Evolutionary conservation across 345 rosid genomes (phyloP).

Genomic region (Eucalyptus polyanthemos): DNA sequence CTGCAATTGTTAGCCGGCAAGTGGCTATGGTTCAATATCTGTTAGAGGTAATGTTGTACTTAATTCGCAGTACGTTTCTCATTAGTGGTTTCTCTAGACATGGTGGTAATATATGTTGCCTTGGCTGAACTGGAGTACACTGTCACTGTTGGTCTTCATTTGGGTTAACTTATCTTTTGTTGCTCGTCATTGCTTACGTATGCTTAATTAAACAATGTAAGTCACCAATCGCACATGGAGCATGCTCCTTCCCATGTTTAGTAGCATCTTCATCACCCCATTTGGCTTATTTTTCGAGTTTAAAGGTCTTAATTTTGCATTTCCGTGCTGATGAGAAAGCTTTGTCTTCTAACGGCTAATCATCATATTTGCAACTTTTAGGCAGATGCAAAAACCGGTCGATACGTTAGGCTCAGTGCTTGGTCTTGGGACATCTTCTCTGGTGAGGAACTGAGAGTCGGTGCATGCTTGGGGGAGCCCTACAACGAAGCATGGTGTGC

Average conservation of each 20-base stretch:
- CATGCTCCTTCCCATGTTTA: neutral
- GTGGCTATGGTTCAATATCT: slow-evolving; percentile 12
- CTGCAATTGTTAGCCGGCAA: slow-evolving; percentile 21
- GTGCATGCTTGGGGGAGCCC: slow-evolving; percentile 25
- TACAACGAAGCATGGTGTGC: slow-evolving; percentile 19
- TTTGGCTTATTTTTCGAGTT: neutral
- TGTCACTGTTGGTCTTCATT: neutral
- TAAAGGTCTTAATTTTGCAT: neutral
- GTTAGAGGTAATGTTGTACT: slow-evolving; percentile 6
- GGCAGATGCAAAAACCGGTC: slow-evolving; percentile 16
- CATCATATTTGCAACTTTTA: neutral
- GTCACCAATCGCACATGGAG: neutral
- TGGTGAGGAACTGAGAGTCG: slow-evolving; percentile 21
- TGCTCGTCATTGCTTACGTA: neutral
- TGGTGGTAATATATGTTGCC: neutral
- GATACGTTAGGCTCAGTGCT: slow-evolving; percentile 12
- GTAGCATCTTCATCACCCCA: neutral
- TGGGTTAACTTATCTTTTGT: neutral
- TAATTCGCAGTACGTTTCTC: neutral
- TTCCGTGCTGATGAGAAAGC: neutral
- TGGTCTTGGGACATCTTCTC: slow-evolving; percentile 28
- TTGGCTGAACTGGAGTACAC: neutral
- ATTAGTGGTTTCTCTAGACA: neutral
- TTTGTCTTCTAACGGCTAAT: neutral
- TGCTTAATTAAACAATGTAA: neutral